Evolutionary conservation across 805 yeast genomes (phyloP).

Genomic region (Saturnispora quitensis): DNA sequence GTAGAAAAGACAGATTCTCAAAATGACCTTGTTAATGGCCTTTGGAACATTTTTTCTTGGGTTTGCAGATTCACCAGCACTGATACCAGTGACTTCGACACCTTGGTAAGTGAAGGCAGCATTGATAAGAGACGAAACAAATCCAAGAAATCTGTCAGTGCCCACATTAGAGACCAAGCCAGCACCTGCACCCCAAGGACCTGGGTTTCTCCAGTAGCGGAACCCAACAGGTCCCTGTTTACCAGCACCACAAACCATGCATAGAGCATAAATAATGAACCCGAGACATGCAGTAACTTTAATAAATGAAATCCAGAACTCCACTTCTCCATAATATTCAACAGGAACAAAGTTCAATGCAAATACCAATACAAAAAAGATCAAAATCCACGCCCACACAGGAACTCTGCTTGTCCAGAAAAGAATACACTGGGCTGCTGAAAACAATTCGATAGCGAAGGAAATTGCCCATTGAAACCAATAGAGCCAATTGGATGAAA

Average conservation of each 20-base stretch:
- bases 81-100: slow-evolving; percentile 62
- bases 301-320: slow-evolving; percentile 60
- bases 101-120: slow-evolving; percentile 80
- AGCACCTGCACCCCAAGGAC: slow-evolving; percentile 55
- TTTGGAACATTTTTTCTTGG: slow-evolving; percentile 62
- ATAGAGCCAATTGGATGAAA: slow-evolving; percentile 60
- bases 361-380: slow-evolving; percentile 50
- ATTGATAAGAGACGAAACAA: slow-evolving; percentile 56
- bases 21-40: slow-evolving; percentile 58
- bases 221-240: slow-evolving; percentile 60
- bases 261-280: slow-evolving; percentile 52
- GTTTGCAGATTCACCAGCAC: slow-evolving; percentile 64
- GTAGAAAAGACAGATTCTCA: slow-evolving; percentile 58
- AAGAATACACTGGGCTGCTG: slow-evolving; percentile 55
- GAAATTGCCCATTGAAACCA: slow-evolving; percentile 75
- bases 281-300: slow-evolving; percentile 62
- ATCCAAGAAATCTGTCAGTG: slow-evolving; percentile 56
- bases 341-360: slow-evolving; percentile 55
- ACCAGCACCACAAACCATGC: slow-evolving; percentile 74
- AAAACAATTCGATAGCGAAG: slow-evolving; percentile 61
- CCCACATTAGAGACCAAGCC: slow-evolving; percentile 33
- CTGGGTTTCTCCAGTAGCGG: slow-evolving; percentile 76
- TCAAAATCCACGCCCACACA: slow-evolving; percentile 59
- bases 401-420: slow-evolving; percentile 66
- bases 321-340: slow-evolving; percentile 60